Percentiles rank a stretch among this genome's conserved stretches.
Conservation (phyloP, 1,284 basidiomycete genomes). For the Ustilago loliicola region DNA sequence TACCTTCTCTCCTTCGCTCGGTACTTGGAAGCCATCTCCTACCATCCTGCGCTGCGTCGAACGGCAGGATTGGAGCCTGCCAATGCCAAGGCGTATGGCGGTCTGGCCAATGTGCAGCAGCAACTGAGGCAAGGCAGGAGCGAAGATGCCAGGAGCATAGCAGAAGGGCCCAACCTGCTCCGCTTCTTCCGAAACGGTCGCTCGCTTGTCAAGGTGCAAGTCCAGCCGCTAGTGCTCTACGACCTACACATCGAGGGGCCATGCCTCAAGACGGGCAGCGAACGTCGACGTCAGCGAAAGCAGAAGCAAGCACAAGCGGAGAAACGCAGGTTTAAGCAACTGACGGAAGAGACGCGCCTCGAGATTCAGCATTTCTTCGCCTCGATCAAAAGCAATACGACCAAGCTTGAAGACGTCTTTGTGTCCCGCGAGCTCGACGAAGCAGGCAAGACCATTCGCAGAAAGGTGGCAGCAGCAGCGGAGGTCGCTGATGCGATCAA, state of each 20-base stretch:
- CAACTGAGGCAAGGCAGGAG: constrained; percentile 44
- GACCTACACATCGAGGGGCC: constrained; percentile 60
- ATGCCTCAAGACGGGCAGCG: constrained; percentile 37
- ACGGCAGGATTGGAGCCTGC: constrained; percentile 43
- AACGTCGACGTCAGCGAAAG: constrained; percentile 26
- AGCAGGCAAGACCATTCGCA: constrained; percentile 56
- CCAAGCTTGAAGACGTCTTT: constrained; percentile 54
- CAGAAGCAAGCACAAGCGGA: constrained; percentile 34
- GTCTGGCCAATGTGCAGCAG: constrained; percentile 40
- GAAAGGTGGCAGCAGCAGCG: constrained; percentile 11
- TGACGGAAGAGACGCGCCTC: constrained; percentile 51
- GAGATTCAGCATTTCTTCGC: constrained; percentile 65
- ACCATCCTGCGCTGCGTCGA: constrained; percentile 54
- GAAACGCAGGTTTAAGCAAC: constrained; percentile 27
- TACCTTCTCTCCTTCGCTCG: constrained; percentile 62
- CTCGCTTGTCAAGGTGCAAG: constrained; percentile 57
- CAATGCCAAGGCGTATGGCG: constrained; percentile 35
- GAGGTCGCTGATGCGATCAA: background rate
- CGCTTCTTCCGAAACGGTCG: constrained; percentile 57
- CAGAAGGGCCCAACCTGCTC: constrained; percentile 42
- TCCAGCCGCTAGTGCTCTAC: constrained; percentile 52
- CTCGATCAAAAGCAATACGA: constrained; percentile 52
- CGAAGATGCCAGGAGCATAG: constrained; percentile 47
- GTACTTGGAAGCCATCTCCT: constrained; percentile 62
- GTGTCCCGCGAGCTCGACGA: constrained; percentile 63